Evolutionary conservation across 2,329 filamentous ascomycete species (phyloP).

Genomic region (Xylaria sp.): DNA sequence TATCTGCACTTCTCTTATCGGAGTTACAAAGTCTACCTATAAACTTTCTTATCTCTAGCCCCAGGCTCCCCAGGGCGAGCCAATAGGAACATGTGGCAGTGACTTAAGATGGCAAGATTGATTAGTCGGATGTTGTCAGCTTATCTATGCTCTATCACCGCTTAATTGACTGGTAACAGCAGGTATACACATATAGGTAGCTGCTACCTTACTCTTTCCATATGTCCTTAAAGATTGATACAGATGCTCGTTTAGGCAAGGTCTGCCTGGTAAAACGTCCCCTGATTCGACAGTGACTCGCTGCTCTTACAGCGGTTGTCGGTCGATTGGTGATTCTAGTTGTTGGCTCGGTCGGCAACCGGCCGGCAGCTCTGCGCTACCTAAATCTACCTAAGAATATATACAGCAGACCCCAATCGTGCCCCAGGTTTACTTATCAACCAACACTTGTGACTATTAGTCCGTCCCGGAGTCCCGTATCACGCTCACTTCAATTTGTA

Average conservation of each 20-base stretch:
- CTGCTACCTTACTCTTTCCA: not conserved
- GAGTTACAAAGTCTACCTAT: not conserved
- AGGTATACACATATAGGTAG: not conserved
- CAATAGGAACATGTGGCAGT: not conserved
- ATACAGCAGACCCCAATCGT: not conserved
- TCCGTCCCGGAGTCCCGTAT: conserved; percentile 8
- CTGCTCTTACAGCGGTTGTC: conserved; percentile 13
- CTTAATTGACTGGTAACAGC: not conserved
- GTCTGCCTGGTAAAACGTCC: not conserved
- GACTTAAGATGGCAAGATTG: conserved; percentile 11
- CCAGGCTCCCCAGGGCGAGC: not conserved
- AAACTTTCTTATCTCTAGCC: not conserved
- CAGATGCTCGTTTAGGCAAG: conserved; percentile 29
- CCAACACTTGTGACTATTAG: not conserved
- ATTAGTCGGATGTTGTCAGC: conserved; percentile 5
- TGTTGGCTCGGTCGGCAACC: conserved; percentile 17
- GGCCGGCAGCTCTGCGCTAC: conserved; percentile 5
- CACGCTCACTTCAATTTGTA: conserved; percentile 15
- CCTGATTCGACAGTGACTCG: conserved; percentile 4
- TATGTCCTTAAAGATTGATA: not conserved
- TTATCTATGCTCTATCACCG: not conserved
- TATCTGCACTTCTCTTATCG: no score
- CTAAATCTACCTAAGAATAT: no score
- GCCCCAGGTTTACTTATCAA: not conserved
- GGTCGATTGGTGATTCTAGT: conserved; percentile 5